phyloP scores from a whole-genome alignment of 176 grass and related monocot genomes.

The Cymbopogon citratus region DNA sequence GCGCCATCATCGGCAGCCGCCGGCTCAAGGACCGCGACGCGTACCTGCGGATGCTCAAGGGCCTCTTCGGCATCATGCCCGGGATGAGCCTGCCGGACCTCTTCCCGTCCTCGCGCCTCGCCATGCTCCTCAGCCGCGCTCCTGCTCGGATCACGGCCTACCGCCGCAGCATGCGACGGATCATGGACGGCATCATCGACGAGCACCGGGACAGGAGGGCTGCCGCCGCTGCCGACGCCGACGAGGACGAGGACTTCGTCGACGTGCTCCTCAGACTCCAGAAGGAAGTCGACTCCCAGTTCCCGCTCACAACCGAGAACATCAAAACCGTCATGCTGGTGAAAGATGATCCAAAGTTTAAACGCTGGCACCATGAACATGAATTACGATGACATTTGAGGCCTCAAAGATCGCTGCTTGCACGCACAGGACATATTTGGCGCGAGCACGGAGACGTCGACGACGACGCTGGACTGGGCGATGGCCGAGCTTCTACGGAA shows the following conservation, averaged over 20 bases:
- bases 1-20: conserved; percentile 45
- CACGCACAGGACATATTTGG: conserved; percentile 40
- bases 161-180: conserved; percentile 12
- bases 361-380: background rate
- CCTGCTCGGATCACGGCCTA: background rate
- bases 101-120: conserved; percentile 50
- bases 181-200: conserved; percentile 41
- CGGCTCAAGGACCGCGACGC: conserved; percentile 27
- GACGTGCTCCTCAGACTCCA: conserved; percentile 47
- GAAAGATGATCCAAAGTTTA: no score
- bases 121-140: conserved; percentile 28
- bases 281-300: conserved; percentile 18
- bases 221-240: background rate
- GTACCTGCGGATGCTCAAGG: conserved; percentile 24
- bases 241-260: conserved; percentile 33
- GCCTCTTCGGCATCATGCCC: conserved; percentile 31
- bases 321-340: conserved; percentile 52
- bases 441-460: conserved; percentile 39
- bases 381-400: background rate
- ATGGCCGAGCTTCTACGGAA: conserved; percentile 44
- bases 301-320: conserved; percentile 49
- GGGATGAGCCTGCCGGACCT: conserved; percentile 56
- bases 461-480: conserved; percentile 39
- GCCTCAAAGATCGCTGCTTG: background rate
- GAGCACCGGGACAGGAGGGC: conserved; percentile 25